Percentiles rank a stretch among this genome's conserved stretches.
Evolutionary conservation across 169 alveolate species (phyloP).

Genomic region (Plasmodium cynomolgi): DNA sequence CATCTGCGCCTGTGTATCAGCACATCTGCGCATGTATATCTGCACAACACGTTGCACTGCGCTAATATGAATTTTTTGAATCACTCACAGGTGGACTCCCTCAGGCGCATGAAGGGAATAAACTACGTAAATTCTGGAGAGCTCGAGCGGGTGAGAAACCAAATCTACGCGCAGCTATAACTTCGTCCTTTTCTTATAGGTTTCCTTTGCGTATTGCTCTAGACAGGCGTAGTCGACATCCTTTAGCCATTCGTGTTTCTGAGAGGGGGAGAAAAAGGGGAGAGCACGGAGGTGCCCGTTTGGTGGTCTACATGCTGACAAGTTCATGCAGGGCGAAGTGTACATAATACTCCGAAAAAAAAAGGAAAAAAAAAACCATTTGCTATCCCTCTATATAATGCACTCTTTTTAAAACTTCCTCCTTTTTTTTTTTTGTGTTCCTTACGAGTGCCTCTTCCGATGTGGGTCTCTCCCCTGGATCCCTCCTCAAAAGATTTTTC

Average conservation of each 20-base stretch:
- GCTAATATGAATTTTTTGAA: neutral
- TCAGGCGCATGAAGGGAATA: conserved; percentile 26
- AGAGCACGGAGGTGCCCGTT: neutral
- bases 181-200: conserved; percentile 10
- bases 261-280: neutral
- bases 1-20: neutral
- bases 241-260: conserved; percentile 46
- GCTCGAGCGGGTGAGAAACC: conserved; percentile 10
- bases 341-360: neutral
- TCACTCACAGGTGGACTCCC: conserved; percentile 16
- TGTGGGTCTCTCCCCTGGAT: neutral
- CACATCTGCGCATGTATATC: neutral
- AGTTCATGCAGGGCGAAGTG: neutral
- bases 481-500: conserved; percentile 40
- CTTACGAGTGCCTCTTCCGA: conserved; percentile 5
- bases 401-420: neutral
- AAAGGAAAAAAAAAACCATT: neutral
- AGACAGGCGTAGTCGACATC: conserved; percentile 3
- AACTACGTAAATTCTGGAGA: conserved; percentile 14
- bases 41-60: neutral
- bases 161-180: conserved; percentile 30
- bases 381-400: neutral
- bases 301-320: neutral
- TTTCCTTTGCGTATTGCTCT: conserved; percentile 21
- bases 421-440: neutral